Evolutionary conservation across 768 basidiomycete genomes (phyloP), one percentile per base, ranked within the genome.

Genomic region (Saitozyma podzolica): DNA sequence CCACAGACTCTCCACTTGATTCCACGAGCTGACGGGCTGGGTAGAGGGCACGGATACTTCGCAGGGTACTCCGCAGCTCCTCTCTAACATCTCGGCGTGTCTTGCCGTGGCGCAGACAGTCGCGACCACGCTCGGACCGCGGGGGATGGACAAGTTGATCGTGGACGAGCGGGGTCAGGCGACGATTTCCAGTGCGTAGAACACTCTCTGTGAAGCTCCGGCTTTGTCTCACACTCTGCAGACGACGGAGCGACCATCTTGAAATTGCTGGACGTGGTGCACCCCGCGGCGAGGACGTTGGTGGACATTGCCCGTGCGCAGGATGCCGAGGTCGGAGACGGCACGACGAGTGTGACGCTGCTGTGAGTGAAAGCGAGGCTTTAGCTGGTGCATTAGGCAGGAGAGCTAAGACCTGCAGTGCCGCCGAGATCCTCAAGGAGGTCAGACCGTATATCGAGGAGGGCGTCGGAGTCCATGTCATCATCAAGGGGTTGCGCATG

Each of bases 131-230:
- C 86, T 99, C n/a, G 96, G 96, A 13, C 96, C 96, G 8, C 84
- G 96, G 63, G 96, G 96, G 66, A 98, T 99, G 96, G 96, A 99
- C 80, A 98, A 97, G 79, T 84, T 98, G 59, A 96, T 96, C 69
- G 95, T 97, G 2, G 88, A 88, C 64, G 89, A 91, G 62, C 86
- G 93, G 60, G 95, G 96, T 54, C 89, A 94, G 64, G 92, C 96
- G 9, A 95, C 96, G 82, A 99, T 99, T 77, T 98, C 96, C 19
- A 99, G 78, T 79, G 59, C 63, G 77, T 57, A 49, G 40, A 39
- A 17, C 37, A 62, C 6, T 37, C 41, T 43, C 3, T 29, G 13
- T 37, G 48, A 59, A 20, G 40, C 17, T 52, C 47, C 52, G 48
- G 49, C 39, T 39, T 17, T 50, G 20, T 41, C 11, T 17, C 20